Evolutionary conservation across 176 grass and related monocot species (phyloP).

Genomic region (Tuctoria greenei): DNA sequence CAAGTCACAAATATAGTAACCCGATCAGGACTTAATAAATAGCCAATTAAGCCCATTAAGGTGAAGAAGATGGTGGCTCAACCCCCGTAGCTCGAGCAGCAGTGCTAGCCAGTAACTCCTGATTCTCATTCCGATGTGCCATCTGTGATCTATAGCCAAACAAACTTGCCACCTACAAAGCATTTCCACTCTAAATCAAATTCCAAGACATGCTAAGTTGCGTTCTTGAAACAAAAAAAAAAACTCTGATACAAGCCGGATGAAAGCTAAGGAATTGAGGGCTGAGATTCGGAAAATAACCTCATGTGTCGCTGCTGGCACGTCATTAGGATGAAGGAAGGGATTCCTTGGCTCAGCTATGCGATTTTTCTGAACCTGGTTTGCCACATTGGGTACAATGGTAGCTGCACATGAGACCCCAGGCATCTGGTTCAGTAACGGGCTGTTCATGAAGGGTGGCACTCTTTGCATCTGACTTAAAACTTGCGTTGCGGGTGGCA

Average conservation of each 20-base stretch:
- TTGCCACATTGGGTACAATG: slow-evolving; percentile 31
- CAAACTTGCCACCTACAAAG: slow-evolving; percentile 40
- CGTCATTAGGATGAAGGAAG: slow-evolving; percentile 35
- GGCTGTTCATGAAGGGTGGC: slow-evolving; percentile 38
- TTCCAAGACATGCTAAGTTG: no score
- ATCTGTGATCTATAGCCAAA: slow-evolving; percentile 52
- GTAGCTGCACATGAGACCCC: slow-evolving; percentile 32
- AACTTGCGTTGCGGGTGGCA: slow-evolving; percentile 41
- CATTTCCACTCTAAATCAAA: no score
- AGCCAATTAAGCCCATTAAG: no score
- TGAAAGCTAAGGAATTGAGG: neutral
- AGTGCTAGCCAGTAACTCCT: slow-evolving; percentile 21
- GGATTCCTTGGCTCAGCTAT: slow-evolving; percentile 32
- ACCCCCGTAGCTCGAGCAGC: slow-evolving; percentile 29
- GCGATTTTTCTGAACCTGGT: slow-evolving; percentile 37
- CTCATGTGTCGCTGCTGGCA: slow-evolving; percentile 45
- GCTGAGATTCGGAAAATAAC: slow-evolving; percentile 31
- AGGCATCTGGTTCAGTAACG: slow-evolving; percentile 50
- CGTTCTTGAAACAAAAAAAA: no score
- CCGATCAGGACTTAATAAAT: no score
- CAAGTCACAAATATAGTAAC: no score
- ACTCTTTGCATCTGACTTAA: slow-evolving; percentile 51
- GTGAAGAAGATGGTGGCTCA: slow-evolving; percentile 16
- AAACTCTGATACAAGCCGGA: no score
- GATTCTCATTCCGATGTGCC: slow-evolving; percentile 38